Evolutionary conservation across 2,329 filamentous ascomycete genomes (phyloP), one percentile per base, ranked within the genome.

Genomic region (Cytospora piceicola): DNA sequence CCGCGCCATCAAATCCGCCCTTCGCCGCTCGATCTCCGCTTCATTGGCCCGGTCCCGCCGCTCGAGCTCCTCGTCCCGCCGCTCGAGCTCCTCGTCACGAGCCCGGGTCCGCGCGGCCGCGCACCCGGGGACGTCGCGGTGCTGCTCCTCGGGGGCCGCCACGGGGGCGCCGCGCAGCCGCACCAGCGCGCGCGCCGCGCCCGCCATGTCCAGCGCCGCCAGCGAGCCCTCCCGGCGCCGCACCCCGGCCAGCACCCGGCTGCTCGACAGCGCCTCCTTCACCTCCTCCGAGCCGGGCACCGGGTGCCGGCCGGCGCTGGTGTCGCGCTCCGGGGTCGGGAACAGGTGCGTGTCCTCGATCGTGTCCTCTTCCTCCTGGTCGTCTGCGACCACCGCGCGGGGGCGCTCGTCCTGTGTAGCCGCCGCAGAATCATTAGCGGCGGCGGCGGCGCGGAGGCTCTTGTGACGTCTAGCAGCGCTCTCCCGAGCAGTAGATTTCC

Each of bases 401-500:
- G 42, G 42, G 11, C 42, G 42, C 42, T n/a, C 42, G 22, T n/a
- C 42, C 20, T 46, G 42, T 17, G 42, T 46, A 22, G 20, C 14
- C 42, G 17, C 32, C 32, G 32, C 32, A 4, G 12, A n/a, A n/a
- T n/a, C 12, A 4, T 3, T 5, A 3, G 27, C 27, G 3, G 20
- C 14, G 20, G 42, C 42, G 7, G 20, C 11, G 22, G 15, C 15
- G 5, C 11, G 4, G 15, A 15, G 17, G 15, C 1, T 15, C 15
- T 7, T 2, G 39, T 20, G 15, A 20, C 39, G 15, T 20, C 39
- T 42, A 42, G 42, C 42, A 9, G 17, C 3, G 3, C 5, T 15
- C 3, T n/a, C 3, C 8, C 9, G 42, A 11, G 7, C 3, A n/a
- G 5, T 7, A 3, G 0, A 20, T 2, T 12, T 22, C 20, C 6